Percentiles rank a stretch among this genome's conserved stretches.
phyloP scores from a whole-genome alignment of 768 basidiomycete species.

The Pulveroboletus sp. region DNA sequence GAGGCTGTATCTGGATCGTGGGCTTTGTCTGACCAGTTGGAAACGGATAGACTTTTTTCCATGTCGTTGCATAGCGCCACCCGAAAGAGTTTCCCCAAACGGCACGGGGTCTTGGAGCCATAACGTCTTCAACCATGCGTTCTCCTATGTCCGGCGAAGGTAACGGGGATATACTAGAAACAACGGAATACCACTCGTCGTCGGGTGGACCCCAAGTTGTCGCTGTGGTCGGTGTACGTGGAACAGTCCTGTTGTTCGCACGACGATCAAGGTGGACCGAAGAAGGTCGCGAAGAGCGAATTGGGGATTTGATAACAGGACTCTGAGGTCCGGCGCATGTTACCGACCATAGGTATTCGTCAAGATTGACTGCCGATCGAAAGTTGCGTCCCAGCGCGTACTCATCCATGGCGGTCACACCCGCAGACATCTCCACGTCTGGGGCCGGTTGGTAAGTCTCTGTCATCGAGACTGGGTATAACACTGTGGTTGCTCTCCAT shows the following conservation, averaged over 20 bases:
- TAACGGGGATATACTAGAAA: conserved; percentile 35
- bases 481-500: conserved; percentile 61
- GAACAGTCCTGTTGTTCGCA: conserved; percentile 52
- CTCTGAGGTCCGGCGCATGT: conserved; percentile 60
- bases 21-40: conserved; percentile 2
- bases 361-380: conserved; percentile 36
- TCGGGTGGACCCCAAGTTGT: conserved; percentile 57
- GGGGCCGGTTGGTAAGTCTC: conserved; percentile 24
- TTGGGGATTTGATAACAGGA: conserved; percentile 37
- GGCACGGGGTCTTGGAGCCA: conserved; percentile 1
- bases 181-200: conserved; percentile 34
- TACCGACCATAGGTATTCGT: conserved; percentile 66
- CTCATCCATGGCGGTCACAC: conserved; percentile 22
- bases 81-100: conserved; percentile 27
- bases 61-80: conserved; percentile 18
- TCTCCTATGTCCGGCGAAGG: conserved; percentile 59
- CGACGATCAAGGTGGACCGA: conserved; percentile 58
- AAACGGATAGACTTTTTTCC: conserved; percentile 22
- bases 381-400: conserved; percentile 14
- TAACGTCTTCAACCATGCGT: conserved; percentile 37
- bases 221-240: conserved; percentile 35
- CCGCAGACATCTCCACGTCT: conserved; percentile 11
- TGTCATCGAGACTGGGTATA: conserved; percentile 47
- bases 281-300: conserved; percentile 39
- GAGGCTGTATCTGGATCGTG: conserved; percentile 4